phyloP scores from a whole-genome alignment of 495 filamentous ascomycete species.

The Podospora comata region DNA sequence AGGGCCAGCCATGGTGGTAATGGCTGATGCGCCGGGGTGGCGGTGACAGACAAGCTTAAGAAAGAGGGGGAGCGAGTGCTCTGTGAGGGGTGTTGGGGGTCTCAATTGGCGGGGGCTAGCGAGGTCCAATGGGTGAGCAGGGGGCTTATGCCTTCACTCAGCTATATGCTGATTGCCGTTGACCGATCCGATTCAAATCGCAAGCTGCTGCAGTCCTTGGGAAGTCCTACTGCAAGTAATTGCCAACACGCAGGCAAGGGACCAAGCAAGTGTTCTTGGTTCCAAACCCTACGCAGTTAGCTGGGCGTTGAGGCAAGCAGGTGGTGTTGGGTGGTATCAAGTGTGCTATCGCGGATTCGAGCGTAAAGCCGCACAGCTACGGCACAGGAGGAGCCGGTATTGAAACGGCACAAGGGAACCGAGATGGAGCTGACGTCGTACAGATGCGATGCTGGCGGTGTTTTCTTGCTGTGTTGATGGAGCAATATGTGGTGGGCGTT shows the following conservation, averaged over 20 bases:
- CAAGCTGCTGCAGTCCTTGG: slow-evolving; percentile 2
- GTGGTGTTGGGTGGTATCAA: background rate
- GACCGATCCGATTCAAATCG: background rate
- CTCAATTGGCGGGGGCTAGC: background rate
- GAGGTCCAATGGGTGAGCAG: background rate
- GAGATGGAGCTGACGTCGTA: background rate
- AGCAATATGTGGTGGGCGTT: background rate
- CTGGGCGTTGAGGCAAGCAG: background rate
- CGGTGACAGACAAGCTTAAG: background rate
- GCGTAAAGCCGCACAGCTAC: background rate
- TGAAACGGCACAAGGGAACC: background rate
- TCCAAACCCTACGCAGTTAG: background rate
- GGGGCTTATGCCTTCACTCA: background rate
- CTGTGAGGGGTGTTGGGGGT: background rate
- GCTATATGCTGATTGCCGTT: background rate
- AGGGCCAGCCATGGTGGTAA: slow-evolving; percentile 4
- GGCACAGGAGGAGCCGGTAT: background rate
- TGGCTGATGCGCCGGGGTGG: background rate
- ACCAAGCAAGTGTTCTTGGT: background rate
- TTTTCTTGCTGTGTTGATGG: background rate
- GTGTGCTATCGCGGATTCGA: background rate
- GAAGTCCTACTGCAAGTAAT: slow-evolving; percentile 2
- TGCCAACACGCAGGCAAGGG: background rate
- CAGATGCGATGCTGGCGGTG: background rate
- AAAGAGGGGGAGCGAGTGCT: slow-evolving; percentile 3